A percentile compares a stretch with the other conserved stretches of the same genome.
Conservation (phyloP, 1,284 basidiomycete genomes). For the Marasmius oreades region DNA sequence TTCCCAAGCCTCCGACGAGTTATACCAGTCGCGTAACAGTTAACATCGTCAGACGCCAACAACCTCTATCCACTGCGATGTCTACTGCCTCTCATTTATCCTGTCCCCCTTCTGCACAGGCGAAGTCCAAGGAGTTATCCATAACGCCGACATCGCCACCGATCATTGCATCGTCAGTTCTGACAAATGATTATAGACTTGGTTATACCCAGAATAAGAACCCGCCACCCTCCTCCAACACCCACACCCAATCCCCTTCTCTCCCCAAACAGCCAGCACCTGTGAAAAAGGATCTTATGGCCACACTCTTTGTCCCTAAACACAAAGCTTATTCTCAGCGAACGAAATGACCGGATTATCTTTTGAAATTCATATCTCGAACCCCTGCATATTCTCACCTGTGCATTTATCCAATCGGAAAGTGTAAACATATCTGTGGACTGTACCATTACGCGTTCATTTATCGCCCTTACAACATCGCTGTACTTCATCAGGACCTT, state of each 20-base stretch:
- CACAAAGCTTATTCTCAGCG: slow-evolving; percentile 64
- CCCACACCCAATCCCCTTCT: slow-evolving; percentile 13
- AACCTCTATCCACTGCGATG: slow-evolving; percentile 20
- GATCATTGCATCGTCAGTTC: slow-evolving; percentile 7
- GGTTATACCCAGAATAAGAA: not conserved
- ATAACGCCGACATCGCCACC: slow-evolving; percentile 13
- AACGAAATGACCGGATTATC: slow-evolving; percentile 28
- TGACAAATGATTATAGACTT: not conserved
- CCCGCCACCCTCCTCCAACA: slow-evolving; percentile 10
- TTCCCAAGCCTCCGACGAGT: slow-evolving; percentile 18
- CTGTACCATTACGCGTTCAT: not conserved
- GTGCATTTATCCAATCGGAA: not conserved
- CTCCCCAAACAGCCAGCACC: slow-evolving; percentile 30
- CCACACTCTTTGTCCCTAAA: slow-evolving; percentile 72
- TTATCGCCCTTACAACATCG: not conserved
- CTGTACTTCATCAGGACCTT: slow-evolving; percentile 13
- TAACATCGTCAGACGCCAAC: slow-evolving; percentile 37
- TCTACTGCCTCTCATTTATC: slow-evolving; percentile 11
- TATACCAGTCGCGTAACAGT: slow-evolving; percentile 37
- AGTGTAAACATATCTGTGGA: slow-evolving; percentile 7
- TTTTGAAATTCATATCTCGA: slow-evolving; percentile 3
- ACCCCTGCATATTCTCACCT: not conserved
- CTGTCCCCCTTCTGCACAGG: not conserved
- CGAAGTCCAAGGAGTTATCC: not conserved
- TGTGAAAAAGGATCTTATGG: slow-evolving; percentile 60